Percentiles rank a stretch among this genome's conserved stretches.
Evolutionary conservation across 129 eudicot genomes (phyloP).

Genomic region (Daucus carota): DNA sequence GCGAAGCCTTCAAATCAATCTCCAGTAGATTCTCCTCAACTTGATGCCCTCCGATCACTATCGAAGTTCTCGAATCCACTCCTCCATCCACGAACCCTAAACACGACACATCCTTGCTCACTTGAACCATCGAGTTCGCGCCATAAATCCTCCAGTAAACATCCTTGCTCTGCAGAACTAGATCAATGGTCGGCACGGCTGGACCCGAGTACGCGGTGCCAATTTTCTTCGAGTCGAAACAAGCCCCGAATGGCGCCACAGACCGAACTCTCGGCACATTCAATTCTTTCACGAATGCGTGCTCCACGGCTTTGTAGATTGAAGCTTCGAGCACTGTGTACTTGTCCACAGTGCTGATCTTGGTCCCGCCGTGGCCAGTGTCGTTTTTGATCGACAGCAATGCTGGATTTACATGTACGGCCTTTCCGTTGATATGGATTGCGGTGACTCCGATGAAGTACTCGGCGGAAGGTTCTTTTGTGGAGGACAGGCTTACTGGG

Average conservation of each 20-base stretch:
- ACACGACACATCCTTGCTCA: constrained; percentile 14
- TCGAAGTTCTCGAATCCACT: neutral
- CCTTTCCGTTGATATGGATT: constrained; percentile 3
- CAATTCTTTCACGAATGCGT: neutral
- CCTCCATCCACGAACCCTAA: neutral
- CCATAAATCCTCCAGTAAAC: constrained; percentile 27
- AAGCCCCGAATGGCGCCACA: neutral
- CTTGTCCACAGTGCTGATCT: constrained; percentile 32
- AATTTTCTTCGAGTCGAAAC: neutral
- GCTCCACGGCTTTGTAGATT: constrained; percentile 22
- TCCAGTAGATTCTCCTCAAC: neutral
- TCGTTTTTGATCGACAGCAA: neutral
- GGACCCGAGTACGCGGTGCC: neutral
- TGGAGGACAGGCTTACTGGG: neutral
- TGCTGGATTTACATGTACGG: neutral
- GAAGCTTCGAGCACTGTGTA: constrained; percentile 35
- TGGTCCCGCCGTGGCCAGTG: constrained; percentile 32
- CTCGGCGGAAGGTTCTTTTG: neutral
- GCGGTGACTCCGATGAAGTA: constrained; percentile 20
- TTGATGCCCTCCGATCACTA: neutral
- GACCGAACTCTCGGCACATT: neutral
- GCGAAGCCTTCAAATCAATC: neutral
- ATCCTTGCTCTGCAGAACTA: constrained; percentile 10
- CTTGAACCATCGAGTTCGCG: constrained; percentile 21
- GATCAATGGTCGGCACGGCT: constrained; percentile 24